Evolutionary conservation across 768 basidiomycete genomes (phyloP).

Genomic region (Dictyophora rubrovolvata): DNA sequence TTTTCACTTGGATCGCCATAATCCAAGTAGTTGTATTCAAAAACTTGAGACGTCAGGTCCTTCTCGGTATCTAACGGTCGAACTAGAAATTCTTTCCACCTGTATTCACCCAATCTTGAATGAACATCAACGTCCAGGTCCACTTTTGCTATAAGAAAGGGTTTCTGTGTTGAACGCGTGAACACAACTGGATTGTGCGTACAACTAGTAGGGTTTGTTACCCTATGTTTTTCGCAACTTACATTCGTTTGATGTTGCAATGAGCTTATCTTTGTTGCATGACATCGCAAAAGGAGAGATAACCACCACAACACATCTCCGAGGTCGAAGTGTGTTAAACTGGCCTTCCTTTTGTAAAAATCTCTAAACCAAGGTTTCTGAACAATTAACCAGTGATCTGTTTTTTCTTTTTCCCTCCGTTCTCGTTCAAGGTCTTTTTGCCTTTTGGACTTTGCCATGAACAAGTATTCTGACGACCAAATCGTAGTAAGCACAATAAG

Average conservation of each 20-base stretch:
- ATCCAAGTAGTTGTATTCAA: conserved; percentile 1
- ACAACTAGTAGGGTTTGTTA: too few relatives aligned
- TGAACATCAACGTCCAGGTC: not conserved
- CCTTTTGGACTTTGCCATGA: not conserved
- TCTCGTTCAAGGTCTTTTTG: not conserved
- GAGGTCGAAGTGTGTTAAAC: not conserved
- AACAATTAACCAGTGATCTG: conserved; percentile 1
- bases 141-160: not conserved
- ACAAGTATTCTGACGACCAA: not conserved
- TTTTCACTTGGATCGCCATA: conserved; percentile 3
- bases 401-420: not conserved
- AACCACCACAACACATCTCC: not conserved
- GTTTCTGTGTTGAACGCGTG: not conserved
- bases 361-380: not conserved
- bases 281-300: not conserved
- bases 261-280: not conserved
- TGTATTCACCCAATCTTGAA: not conserved
- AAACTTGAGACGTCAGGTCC: not conserved
- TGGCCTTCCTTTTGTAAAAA: not conserved
- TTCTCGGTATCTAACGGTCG: not conserved
- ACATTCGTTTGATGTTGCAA: conserved; percentile 4
- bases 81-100: not conserved
- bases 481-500: not conserved
- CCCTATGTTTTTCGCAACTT: not conserved
- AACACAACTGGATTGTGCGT: not conserved